Conservation (phyloP, 257 asterid genomes). For the Capsicum chinense region DNA sequence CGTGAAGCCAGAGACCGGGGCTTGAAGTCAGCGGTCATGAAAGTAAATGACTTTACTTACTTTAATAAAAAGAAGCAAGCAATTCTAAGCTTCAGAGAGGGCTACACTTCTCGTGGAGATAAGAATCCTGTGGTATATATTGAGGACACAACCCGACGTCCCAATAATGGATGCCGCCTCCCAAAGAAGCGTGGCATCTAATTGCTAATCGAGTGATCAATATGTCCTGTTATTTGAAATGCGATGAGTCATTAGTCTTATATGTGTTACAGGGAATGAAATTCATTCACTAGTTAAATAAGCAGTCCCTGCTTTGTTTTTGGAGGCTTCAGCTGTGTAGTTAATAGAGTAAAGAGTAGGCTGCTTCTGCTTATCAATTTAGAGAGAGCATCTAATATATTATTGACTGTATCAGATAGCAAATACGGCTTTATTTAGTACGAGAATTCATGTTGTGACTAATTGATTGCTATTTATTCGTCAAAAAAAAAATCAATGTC, state of each 20-base stretch:
- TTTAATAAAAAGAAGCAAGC: constrained; percentile 83
- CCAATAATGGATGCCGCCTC: constrained; percentile 92
- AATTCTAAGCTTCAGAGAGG: constrained; percentile 76
- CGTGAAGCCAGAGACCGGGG: constrained; percentile 68
- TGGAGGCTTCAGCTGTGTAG: constrained; percentile 18
- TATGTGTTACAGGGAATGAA: background rate
- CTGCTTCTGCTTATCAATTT: background rate
- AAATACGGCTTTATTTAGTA: background rate
- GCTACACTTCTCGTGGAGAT: constrained; percentile 73
- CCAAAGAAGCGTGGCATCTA: constrained; percentile 74
- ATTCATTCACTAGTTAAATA: background rate
- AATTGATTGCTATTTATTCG: background rate
- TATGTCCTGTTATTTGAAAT: background rate
- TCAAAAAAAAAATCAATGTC: background rate
- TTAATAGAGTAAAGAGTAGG: background rate
- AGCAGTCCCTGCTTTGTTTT: background rate
- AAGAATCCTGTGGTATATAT: constrained; percentile 69
- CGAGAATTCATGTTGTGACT: background rate
- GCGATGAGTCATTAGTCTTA: background rate
- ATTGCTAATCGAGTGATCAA: constrained; percentile 25
- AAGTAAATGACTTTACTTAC: constrained; percentile 71
- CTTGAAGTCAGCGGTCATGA: constrained; percentile 77
- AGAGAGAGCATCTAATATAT: background rate
- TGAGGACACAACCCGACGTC: constrained; percentile 84
- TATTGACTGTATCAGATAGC: constrained; percentile 7